Base-by-base conservation (phyloP, 2,329 filamentous ascomycete genomes). In the Hypoxylon sp. region DNA sequence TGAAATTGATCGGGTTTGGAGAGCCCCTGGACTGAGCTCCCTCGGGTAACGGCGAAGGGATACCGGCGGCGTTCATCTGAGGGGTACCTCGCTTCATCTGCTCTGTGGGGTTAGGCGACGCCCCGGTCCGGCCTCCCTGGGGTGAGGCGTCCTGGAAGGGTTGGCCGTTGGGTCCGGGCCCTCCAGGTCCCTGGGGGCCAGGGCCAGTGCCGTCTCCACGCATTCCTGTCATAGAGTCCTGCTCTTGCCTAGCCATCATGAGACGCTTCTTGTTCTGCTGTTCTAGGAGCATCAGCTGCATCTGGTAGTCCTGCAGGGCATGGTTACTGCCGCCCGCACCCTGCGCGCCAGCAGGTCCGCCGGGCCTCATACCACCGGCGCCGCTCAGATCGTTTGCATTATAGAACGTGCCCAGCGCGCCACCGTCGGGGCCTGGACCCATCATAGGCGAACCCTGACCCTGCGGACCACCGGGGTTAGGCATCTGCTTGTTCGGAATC, bases 191-290 rank as follows among this genome's bases (percentile, higher is more conserved):
- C 18, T 72, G 74, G 21, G 84, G 81, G 40, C 81, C 83, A 51
- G 81, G 79, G 26, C 78, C 80, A 50, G 79, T 78, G 18, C 79
- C 80, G 20, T 81, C 83, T 47, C 74, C 80, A 63, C 82, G 78
- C 31, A 81, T 79, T 18, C 74, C 72, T 46, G 69, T 78, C 73
- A 87, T 82, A 70, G 78, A 85, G 62, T 93, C 91, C 73, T 94
- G 90, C 72, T 92, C 86, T 71, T 88, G 89, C 15, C 90, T 86
- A 31, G 90, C 90, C 89, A 92, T 92, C 80, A 92, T 87, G 45
- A 94, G 80, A 15, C 90, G 82, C 75, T 92, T 93, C 81, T 93
- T 94, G 69, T 94, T 94, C 75, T 94, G 90, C 75, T 93, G 90
- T 75, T 94, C 90, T 13, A 94, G 82, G 46, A 93, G 77, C 90